Conservation (phyloP, 257 asterid genomes). For the Forsythia viridissima region DNA sequence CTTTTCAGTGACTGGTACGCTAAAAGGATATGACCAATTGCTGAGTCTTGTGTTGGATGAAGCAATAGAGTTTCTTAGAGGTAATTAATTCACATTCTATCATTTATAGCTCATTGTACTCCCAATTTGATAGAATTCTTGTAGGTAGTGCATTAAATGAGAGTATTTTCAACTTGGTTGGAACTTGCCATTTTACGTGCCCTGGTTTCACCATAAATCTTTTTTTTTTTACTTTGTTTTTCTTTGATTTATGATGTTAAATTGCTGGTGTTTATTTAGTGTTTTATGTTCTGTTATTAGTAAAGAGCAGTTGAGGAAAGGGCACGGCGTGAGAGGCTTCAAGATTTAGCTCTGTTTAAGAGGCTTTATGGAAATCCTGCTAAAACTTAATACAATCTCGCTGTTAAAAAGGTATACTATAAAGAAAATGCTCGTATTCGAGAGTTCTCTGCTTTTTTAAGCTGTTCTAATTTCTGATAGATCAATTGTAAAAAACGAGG, state of each 20-base stretch:
- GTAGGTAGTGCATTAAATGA: neutral
- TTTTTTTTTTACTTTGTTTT: neutral
- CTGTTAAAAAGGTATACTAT: constrained; percentile 76
- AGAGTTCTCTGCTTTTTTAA: neutral
- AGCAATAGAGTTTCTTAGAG: constrained; percentile 89
- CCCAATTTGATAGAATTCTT: neutral
- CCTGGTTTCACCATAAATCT: constrained; percentile 52
- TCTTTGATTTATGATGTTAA: neutral
- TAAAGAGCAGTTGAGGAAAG: constrained; percentile 71
- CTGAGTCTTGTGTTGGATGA: constrained; percentile 97
- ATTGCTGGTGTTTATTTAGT: constrained; percentile 7
- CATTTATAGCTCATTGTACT: neutral
- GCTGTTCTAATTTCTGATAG: constrained; percentile 13
- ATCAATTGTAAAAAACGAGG: neutral
- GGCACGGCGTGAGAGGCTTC: constrained; percentile 74
- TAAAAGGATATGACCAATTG: constrained; percentile 96
- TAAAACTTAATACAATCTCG: constrained; percentile 72
- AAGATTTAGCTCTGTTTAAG: constrained; percentile 91
- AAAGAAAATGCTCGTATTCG: neutral
- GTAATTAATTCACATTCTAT: constrained; percentile 27
- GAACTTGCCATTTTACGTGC: constrained; percentile 70
- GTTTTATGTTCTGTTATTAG: constrained; percentile 7
- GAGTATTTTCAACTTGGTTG: neutral
- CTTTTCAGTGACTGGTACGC: constrained; percentile 82
- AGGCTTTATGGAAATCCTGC: constrained; percentile 79